Evolutionary conservation across 148 eudicot species (phyloP), one percentile per base, ranked within the genome.

Genomic region (Heliamphora exappendiculata): DNA sequence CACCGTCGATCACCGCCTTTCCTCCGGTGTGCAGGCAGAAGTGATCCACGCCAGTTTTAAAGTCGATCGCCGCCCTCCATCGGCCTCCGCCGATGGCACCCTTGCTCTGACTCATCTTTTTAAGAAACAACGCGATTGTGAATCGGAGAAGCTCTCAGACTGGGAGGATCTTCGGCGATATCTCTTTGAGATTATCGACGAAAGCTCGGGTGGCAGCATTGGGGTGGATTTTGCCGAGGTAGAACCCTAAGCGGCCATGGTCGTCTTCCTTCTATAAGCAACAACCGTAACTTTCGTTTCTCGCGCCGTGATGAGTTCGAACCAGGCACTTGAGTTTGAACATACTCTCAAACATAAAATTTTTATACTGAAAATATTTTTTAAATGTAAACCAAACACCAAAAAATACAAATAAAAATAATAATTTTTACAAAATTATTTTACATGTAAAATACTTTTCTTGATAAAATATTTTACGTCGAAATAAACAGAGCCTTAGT

Each of bases 21-120:
- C 89, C 89, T 1, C 89, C 89, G 0, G 89, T 77, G 72, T 86
- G 89, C 5, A 86, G 4, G 63, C 87, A 86, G 55, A 86, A 81
- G 29, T 86, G 89, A 14, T 86, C 85, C 1, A 84, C 77, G 19
- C 87, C 89, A 1, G 83, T 63, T 51, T 67, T 79, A 44, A 86
- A 70, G 67, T 86, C 55, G 17, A 76, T 66, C 74, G 67, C 13
- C 3, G 77, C 73, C 28, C 37, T 72, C 13, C 47, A 50, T 24
- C 49, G 29, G 6, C 58, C 37, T 33, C 67, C 67, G n/a, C n/a
- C 77, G 7, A 16, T 42, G 41, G 42, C 60, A 28, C 53, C 8
- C 2, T 3, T 1, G 39, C 17, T 20, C 20, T 36, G 37, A 33
- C 17, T 31, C 33, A 72, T 41, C 49, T 53, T 51, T n/a, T n/a